These are phyloP conservation scores for Simplicillium aogashimaense DNA, from an alignment of 2,329 filamentous ascomycete species.

Conservation along the genomic window DNA sequence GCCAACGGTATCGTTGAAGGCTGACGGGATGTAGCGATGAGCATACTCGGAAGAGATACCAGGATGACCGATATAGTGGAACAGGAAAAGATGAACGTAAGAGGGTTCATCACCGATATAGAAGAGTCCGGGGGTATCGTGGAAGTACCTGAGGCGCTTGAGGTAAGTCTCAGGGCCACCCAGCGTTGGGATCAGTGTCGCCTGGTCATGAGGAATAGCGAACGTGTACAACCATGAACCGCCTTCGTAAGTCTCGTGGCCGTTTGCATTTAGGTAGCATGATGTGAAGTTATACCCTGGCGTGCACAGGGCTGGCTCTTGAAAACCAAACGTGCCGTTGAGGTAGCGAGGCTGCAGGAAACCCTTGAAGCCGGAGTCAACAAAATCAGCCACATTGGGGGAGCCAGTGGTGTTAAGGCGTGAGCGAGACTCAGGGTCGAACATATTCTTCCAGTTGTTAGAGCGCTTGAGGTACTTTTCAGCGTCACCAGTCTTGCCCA, in stretches of 20 bases:
- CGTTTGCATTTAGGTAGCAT: constrained; percentile 15
- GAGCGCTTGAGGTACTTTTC: constrained; percentile 52
- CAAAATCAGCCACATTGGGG: constrained; percentile 15
- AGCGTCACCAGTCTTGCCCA: constrained; percentile 43
- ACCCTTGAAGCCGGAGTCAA: constrained; percentile 46
- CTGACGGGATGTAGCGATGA: constrained; percentile 56
- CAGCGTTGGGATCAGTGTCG: constrained; percentile 37
- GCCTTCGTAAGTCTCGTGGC: constrained; percentile 53
- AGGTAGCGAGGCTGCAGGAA: constrained; percentile 60
- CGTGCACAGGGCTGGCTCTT: constrained; percentile 40
- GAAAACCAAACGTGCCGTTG: constrained; percentile 58
- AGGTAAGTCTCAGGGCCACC: constrained; percentile 50
- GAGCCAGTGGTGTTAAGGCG: constrained; percentile 27
- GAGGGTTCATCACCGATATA: constrained; percentile 58
- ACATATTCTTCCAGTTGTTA: constrained; percentile 62
- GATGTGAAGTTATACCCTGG: constrained; percentile 35
- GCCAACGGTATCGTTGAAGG: constrained; percentile 54
- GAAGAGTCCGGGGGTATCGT: constrained; percentile 49
- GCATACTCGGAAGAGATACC: constrained; percentile 42
- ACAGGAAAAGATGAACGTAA: constrained; percentile 41
- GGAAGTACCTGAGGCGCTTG: constrained; percentile 52
- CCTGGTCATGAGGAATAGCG: constrained; percentile 36
- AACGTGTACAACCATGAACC: constrained; percentile 67
- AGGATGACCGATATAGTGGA: constrained; percentile 59
- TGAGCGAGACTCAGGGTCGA: constrained; percentile 26